Evolutionary conservation across 805 yeast species (phyloP).

Genomic region (Cyberlindnera japonica): DNA sequence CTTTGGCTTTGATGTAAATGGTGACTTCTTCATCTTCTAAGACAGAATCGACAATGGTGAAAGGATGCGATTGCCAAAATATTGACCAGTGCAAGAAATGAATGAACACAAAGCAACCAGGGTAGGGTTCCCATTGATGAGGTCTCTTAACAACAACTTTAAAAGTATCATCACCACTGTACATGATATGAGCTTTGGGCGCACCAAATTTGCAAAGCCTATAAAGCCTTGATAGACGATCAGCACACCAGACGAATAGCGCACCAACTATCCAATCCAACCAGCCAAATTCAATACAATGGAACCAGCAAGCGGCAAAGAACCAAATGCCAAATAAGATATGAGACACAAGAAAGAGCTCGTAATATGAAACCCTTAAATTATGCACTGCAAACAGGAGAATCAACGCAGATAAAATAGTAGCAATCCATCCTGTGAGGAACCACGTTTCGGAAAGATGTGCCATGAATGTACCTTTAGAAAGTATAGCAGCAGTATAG

Average conservation of each 20-base stretch:
- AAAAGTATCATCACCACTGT: slow-evolving; percentile 42
- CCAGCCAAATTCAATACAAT: slow-evolving; percentile 51
- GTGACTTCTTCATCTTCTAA: slow-evolving; percentile 37
- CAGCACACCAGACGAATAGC: slow-evolving; percentile 43
- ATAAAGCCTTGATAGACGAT: slow-evolving; percentile 43
- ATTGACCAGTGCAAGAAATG: slow-evolving; percentile 48
- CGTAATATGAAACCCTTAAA: slow-evolving; percentile 55
- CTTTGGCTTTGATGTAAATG: slow-evolving; percentile 46
- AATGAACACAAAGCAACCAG: slow-evolving; percentile 55
- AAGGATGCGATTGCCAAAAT: slow-evolving; percentile 74
- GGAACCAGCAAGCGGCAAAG: slow-evolving; percentile 54
- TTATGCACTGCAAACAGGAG: slow-evolving; percentile 30
- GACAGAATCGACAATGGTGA: slow-evolving; percentile 48
- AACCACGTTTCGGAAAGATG: slow-evolving; percentile 14
- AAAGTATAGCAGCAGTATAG: slow-evolving; percentile 21
- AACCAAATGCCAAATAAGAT: slow-evolving; percentile 51
- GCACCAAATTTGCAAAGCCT: slow-evolving; percentile 28
- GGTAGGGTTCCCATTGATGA: slow-evolving; percentile 42
- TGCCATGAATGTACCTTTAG: background rate
- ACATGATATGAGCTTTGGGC: slow-evolving; percentile 17
- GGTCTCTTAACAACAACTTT: slow-evolving; percentile 42
- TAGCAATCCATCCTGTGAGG: slow-evolving; percentile 19
- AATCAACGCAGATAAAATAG: slow-evolving; percentile 7
- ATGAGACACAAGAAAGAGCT: slow-evolving; percentile 55
- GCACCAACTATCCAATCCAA: slow-evolving; percentile 24